Evolutionary conservation across 108 stramenopile species (phyloP).

Genomic region (Mayamaea pseudoterrestris): DNA sequence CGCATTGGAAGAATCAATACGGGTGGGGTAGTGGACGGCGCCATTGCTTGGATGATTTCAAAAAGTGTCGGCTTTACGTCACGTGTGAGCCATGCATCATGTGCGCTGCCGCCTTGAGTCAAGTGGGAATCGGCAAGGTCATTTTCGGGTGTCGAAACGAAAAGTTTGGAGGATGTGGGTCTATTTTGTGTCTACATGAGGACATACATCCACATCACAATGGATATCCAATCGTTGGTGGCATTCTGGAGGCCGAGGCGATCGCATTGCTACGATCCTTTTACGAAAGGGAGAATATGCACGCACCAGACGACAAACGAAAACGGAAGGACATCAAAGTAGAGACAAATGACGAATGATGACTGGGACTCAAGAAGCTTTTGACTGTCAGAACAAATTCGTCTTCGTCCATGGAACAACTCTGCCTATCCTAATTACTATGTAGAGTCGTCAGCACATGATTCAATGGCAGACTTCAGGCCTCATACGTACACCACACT

Average conservation of each 20-base stretch:
- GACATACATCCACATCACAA: constrained; percentile 29
- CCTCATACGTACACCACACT: no score
- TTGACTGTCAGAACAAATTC: no score
- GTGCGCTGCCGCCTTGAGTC: constrained; percentile 78
- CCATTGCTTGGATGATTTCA: neutral
- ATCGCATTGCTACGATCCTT: constrained; percentile 60
- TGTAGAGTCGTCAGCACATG: no score
- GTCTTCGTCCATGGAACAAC: no score
- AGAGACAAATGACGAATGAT: no score
- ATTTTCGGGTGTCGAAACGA: constrained; percentile 76
- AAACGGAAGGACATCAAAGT: constrained; percentile 40
- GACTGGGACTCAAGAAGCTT: no score
- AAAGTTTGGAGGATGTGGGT: constrained; percentile 78
- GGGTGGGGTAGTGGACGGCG: constrained; percentile 19
- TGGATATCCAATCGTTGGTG: constrained; percentile 45
- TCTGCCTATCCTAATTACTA: no score
- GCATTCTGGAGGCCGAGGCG: constrained; percentile 64
- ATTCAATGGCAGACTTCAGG: no score
- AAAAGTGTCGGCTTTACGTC: constrained; percentile 17
- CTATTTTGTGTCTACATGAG: constrained; percentile 48
- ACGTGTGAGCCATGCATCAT: constrained; percentile 88
- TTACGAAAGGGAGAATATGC: constrained; percentile 77
- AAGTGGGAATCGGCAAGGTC: constrained; percentile 53
- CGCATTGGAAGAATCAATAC: constrained; percentile 39
- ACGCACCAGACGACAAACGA: constrained; percentile 70